Evolutionary conservation across 768 basidiomycete genomes (phyloP).

Genomic region (Lactarius sanguifluus): DNA sequence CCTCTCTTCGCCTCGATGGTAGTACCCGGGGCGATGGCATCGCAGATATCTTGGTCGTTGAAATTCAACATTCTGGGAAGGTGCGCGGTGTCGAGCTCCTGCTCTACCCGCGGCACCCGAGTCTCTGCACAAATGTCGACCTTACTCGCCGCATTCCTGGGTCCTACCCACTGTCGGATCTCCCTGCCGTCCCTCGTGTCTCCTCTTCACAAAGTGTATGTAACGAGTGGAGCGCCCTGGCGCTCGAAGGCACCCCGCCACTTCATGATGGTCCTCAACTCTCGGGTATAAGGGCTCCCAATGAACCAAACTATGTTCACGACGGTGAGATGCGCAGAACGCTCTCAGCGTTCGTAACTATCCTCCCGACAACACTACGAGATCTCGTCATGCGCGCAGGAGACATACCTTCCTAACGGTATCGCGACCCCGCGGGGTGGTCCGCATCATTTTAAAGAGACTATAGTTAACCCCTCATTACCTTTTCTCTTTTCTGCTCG

Average conservation of each 20-base stretch:
- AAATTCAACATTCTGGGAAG: slow-evolving; percentile 12
- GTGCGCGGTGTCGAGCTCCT: slow-evolving; percentile 16
- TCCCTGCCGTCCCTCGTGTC: neutral
- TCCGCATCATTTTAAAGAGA: slow-evolving; percentile 2
- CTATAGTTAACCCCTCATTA: neutral
- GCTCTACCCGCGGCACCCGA: slow-evolving; percentile 7
- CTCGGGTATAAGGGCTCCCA: neutral
- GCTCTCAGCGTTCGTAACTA: slow-evolving; percentile 8
- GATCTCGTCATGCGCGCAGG: slow-evolving; percentile 14
- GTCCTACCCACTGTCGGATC: slow-evolving; percentile 20
- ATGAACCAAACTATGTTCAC: neutral
- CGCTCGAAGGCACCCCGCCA: slow-evolving; percentile 14
- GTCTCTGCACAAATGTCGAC: neutral
- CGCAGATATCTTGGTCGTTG: slow-evolving; percentile 16
- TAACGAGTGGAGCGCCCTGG: slow-evolving; percentile 12
- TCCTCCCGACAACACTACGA: slow-evolving; percentile 20
- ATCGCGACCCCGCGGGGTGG: neutral
- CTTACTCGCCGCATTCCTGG: slow-evolving; percentile 21
- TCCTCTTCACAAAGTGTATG: neutral
- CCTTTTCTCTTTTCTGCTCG: neutral
- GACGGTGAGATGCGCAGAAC: neutral
- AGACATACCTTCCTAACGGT: slow-evolving; percentile 14
- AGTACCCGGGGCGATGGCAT: neutral
- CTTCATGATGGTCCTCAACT: neutral
- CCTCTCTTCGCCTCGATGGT: slow-evolving; percentile 16